These are phyloP conservation scores for Fusarium sambucinum DNA, from an alignment of 2,329 filamentous ascomycete species.

Conservation along the genomic window DNA sequence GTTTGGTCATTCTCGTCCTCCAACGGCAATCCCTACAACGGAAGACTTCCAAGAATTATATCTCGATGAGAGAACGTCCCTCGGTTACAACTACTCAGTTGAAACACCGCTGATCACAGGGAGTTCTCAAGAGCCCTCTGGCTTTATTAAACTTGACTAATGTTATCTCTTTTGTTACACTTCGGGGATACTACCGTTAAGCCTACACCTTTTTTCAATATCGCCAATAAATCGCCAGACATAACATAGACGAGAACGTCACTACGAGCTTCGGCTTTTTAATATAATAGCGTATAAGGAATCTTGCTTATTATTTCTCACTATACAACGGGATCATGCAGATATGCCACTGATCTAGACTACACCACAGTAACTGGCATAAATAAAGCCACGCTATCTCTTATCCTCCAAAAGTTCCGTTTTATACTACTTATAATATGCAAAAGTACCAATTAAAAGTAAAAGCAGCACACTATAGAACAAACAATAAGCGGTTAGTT, in stretches of 20 bases:
- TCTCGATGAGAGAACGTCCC: neutral
- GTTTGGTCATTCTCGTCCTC: accelerated
- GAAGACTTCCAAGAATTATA: neutral
- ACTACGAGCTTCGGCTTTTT: neutral
- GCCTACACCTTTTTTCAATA: too few species aligned
- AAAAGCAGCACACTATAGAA: neutral
- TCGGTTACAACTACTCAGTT: too few species aligned
- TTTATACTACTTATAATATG: too few species aligned
- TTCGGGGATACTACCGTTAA: too few species aligned
- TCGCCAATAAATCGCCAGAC: too few species aligned
- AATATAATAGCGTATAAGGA: neutral
- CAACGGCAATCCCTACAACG: neutral
- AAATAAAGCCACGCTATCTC: neutral
- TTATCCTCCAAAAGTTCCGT: too few species aligned
- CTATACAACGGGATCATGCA: neutral
- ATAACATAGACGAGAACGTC: neutral
- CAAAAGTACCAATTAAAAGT: neutral
- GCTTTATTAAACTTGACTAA: too few species aligned
- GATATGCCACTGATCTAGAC: neutral
- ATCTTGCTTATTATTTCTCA: neutral
- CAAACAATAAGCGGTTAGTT: neutral
- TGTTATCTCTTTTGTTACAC: too few species aligned
- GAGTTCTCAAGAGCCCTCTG: too few species aligned
- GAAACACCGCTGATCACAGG: too few species aligned
- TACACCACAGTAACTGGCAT: neutral